Evolutionary conservation across 495 filamentous ascomycete species (phyloP), one percentile per base, ranked within the genome.

Genomic region (Elaphomyces granulatus): DNA sequence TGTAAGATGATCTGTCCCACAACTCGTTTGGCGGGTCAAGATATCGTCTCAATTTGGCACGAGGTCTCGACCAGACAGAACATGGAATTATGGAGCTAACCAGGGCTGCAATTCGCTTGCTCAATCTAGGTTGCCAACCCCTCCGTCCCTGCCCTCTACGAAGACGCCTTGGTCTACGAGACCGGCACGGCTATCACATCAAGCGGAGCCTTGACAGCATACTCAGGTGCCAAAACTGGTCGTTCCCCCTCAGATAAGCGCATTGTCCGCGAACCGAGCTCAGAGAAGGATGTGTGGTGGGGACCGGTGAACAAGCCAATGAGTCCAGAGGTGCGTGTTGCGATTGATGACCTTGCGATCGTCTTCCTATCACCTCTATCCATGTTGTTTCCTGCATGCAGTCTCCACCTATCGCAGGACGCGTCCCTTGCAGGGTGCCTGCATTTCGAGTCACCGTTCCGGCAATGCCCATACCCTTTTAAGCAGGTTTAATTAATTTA

Each of bases 241-340:
- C 87, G 90, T 46, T 98, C 90, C 42, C 90, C 90, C 2, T 76
- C 81, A 31, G 90, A 98, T 70, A 98, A 98, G 76, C 81, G 90
- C 49, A 81, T 98, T 54, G 90, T 98, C 50, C 75, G 92, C 64
- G 92, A 98, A 60, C 72, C 80, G 49, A 67, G 75, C 41, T 96
- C 90, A 41, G 78, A 92, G 57, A 80, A 85, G 21, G 77, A 96
- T 35, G 72, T 98, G 54, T 98, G 90, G 90, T 96, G 86, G 79
- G 88, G 83, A 48, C 90, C 90, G 32, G 90, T 98, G 48, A 98
- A 98, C 72, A 95, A 94, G 77, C 83, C 90, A 40, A 98, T 98
- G 90, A 78, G 76, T 45, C 83, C 87, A 50, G 88, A 96, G 67
- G 90, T 98, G 77, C 78, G 87, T 74, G n/a, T n/a, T n/a, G n/a